These are phyloP conservation scores for Ehretia macrophylla DNA, from an alignment of 257 asterid genomes.

Conservation along the genomic window DNA sequence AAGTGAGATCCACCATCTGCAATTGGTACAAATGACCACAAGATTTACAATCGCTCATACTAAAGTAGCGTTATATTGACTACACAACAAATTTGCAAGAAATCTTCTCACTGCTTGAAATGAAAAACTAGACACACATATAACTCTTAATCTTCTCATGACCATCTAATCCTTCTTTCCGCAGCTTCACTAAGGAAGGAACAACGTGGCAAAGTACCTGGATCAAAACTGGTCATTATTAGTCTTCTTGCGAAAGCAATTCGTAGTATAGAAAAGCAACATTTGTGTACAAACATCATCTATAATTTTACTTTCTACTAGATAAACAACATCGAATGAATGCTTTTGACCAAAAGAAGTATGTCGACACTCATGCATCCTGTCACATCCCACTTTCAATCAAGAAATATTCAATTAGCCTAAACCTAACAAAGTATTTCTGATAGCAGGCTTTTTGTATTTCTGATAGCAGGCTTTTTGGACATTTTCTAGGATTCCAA, in stretches of 20 bases:
- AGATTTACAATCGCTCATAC: background rate
- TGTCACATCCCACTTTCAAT: background rate
- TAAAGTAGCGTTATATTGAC: slow-evolving; percentile 9
- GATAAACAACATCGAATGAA: background rate
- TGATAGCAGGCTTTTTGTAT: too few relatives aligned
- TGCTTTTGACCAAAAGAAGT: too few relatives aligned
- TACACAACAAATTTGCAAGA: slow-evolving; percentile 23
- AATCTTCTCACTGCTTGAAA: slow-evolving; percentile 73
- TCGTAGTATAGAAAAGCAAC: background rate
- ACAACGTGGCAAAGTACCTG: slow-evolving; percentile 86
- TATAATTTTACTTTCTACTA: background rate
- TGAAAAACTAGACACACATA: slow-evolving; percentile 90
- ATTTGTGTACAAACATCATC: background rate
- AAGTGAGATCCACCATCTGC: slow-evolving; percentile 99
- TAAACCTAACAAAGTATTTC: too few relatives aligned
- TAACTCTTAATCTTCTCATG: slow-evolving; percentile 99
- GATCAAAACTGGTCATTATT: slow-evolving; percentile 8
- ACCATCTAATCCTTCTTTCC: slow-evolving; percentile 99
- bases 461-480: too few relatives aligned
- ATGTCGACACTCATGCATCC: background rate
- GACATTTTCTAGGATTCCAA: too few relatives aligned
- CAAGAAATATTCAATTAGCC: background rate
- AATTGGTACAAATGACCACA: slow-evolving; percentile 15
- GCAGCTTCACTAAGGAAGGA: slow-evolving; percentile 92
- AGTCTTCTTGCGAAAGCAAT: background rate